Conservation (phyloP, 306 rosid genomes). For the Astragalus membranaceus region DNA sequence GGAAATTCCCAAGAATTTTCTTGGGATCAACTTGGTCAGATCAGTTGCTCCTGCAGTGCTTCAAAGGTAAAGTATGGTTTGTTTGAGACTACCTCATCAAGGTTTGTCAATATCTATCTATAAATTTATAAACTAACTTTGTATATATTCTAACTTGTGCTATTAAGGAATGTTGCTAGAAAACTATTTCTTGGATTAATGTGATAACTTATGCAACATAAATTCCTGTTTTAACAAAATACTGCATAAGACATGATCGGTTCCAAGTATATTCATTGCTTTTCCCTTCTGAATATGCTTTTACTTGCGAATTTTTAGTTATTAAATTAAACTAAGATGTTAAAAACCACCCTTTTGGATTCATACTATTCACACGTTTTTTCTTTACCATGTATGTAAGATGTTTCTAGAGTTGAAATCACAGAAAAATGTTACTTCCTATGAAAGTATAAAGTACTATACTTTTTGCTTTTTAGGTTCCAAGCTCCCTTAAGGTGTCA, state of each 20-base stretch:
- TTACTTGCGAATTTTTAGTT: neutral
- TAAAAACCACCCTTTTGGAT: neutral
- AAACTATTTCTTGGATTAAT: neutral
- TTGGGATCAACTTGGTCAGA: slow-evolving; percentile 70
- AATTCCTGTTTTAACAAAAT: slow-evolving; percentile 1
- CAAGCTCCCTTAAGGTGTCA: slow-evolving; percentile 57
- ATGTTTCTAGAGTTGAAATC: neutral
- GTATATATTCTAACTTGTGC: neutral
- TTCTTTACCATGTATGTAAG: neutral
- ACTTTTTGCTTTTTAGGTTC: slow-evolving; percentile 40
- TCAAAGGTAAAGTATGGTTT: slow-evolving; percentile 43
- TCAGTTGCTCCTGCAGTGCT: slow-evolving; percentile 61
- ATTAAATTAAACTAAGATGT: neutral
- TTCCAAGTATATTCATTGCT: slow-evolving; percentile 2
- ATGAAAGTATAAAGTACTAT: neutral
- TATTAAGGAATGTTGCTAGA: neutral
- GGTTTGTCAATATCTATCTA: slow-evolving; percentile 2
- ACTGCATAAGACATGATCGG: neutral
- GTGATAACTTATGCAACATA: neutral
- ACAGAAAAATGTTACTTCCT: slow-evolving; percentile 4
- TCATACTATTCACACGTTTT: neutral
- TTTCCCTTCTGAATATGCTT: slow-evolving; percentile 14
- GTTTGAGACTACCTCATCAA: too few species aligned
- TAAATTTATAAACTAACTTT: neutral
- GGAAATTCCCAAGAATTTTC: slow-evolving; percentile 72